Evolutionary conservation across 148 eudicot species (phyloP), one percentile per base, ranked within the genome.

Genomic region (Diospyros lotus): DNA sequence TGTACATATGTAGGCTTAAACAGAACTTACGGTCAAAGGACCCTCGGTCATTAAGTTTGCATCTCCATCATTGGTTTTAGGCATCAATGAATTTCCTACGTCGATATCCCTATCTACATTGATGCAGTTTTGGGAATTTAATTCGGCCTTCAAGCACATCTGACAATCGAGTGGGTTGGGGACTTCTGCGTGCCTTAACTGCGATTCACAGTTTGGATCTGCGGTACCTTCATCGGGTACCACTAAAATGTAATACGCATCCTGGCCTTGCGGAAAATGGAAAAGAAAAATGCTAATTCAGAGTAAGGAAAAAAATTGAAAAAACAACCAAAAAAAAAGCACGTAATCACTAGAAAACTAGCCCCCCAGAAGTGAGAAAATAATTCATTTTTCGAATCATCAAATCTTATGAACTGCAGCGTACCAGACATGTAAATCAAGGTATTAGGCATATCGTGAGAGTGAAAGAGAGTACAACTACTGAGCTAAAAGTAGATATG

Each of bases 21-120:
- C 38, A 58, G 10, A 71, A 79, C 88, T 84, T 77, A 93, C 98
- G 2, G 82, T 81, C 14, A 87, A 77, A 64, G 86, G 70, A 78
- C 81, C 84, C 76, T 89, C 94, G 42, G 84, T 74, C 79, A 87
- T 87, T 78, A 87, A 67, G 15, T 76, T 82, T 64, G 74, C 68
- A 66, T 81, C 75, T 69, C 86, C 89, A 43, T 79, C 82, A 39
- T 73, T 71, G 55, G 74, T 79, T 75, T 79, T 87, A 17, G 77
- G 71, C 41, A 54, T 79, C 66, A 78, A 86, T 1, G 75, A 61
- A 73, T 46, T 79, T 43, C 94, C 93, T 65, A 86, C 82, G 78
- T 89, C 97, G 42, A 86, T 65, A 77, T 90, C 93, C 12, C 80
- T 79, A 52, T 84, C 74, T 56, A 73, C 41, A 40, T 75, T 78